phyloP scores from a whole-genome alignment of 345 rosid species.

The Garcia nutans region DNA sequence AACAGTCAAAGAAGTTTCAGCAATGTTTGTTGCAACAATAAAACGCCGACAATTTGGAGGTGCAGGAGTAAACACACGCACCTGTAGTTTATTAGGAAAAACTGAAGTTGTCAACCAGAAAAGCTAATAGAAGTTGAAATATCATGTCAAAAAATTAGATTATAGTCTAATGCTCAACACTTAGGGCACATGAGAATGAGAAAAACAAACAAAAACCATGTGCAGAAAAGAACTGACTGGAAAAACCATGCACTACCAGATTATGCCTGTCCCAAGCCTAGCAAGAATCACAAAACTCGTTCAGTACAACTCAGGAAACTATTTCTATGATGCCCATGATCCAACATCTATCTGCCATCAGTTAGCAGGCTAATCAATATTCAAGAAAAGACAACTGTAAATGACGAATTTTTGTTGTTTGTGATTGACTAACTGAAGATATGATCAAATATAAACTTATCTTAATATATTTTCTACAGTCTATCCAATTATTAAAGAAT shows the following conservation, averaged over 20 bases:
- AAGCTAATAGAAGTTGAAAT: neutral
- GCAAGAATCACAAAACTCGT: neutral
- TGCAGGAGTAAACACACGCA: conserved; percentile 87
- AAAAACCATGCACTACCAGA: neutral
- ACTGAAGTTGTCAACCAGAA: conserved; percentile 19
- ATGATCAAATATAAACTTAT: neutral
- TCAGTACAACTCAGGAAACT: neutral
- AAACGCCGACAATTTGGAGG: conserved; percentile 95
- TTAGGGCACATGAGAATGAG: neutral
- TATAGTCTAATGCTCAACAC: neutral
- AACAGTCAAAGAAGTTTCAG: conserved; percentile 96
- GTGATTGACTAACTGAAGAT: neutral
- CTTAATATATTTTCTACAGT: neutral
- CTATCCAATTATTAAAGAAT: neutral
- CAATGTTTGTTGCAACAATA: conserved; percentile 92
- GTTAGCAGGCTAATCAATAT: neutral
- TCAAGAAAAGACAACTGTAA: neutral
- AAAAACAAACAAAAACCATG: neutral
- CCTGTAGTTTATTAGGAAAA: conserved; percentile 49
- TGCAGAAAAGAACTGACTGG: neutral
- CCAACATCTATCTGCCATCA: neutral
- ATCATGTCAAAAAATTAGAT: neutral
- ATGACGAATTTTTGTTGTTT: neutral
- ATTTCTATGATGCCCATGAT: neutral
- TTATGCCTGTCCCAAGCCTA: neutral